These are phyloP conservation scores for Boletus bicolor DNA, from an alignment of 768 basidiomycete genomes.

Conservation along the genomic window DNA sequence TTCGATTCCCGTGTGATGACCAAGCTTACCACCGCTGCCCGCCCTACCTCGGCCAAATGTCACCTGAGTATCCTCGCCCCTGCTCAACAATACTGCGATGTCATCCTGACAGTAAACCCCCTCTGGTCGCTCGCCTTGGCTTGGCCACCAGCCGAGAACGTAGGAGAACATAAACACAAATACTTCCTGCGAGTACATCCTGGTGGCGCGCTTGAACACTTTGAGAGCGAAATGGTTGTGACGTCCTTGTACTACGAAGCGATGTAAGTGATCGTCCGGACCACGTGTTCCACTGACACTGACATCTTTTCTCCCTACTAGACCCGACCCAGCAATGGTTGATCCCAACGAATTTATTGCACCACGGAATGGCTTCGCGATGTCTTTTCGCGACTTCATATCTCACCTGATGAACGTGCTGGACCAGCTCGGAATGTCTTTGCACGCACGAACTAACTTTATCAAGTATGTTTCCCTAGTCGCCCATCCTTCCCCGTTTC, in stretches of 20 bases:
- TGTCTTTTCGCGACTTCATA: conserved; percentile 78
- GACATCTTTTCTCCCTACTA: conserved; percentile 28
- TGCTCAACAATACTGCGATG: conserved; percentile 74
- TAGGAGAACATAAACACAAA: conserved; percentile 71
- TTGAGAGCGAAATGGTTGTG: conserved; percentile 75
- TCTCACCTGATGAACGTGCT: conserved; percentile 79
- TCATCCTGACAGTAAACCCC: conserved; percentile 65
- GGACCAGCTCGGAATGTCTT: conserved; percentile 79
- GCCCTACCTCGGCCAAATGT: conserved; percentile 74
- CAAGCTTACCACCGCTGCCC: conserved; percentile 71
- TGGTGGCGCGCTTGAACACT: conserved; percentile 83
- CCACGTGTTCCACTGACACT: background rate
- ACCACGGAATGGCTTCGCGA: conserved; percentile 80
- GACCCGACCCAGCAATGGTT: conserved; percentile 73
- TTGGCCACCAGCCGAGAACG: conserved; percentile 73
- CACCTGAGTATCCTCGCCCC: conserved; percentile 73
- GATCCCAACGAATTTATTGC: conserved; percentile 78
- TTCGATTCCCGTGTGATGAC: conserved; percentile 76
- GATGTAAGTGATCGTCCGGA: conserved; percentile 46
- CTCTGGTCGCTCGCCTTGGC: conserved; percentile 73
- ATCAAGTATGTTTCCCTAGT: conserved; percentile 56
- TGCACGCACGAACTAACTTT: conserved; percentile 79
- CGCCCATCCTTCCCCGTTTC: background rate
- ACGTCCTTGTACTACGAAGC: conserved; percentile 87
- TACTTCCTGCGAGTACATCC: conserved; percentile 82